Conservation (phyloP, 1,284 basidiomycete species). For the Tilletia setariae region DNA sequence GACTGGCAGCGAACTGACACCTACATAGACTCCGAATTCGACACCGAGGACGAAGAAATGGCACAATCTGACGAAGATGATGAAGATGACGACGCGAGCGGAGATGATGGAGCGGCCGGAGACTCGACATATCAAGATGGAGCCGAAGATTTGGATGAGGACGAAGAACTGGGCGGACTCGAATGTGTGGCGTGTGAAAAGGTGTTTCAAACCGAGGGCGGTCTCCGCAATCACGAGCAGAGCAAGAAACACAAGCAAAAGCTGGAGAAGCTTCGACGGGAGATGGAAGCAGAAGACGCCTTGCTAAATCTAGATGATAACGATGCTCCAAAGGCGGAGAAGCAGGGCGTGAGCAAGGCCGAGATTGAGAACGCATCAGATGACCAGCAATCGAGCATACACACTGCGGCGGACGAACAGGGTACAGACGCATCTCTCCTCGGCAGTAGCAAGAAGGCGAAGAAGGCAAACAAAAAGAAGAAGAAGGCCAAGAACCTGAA, state of each 20-base stretch:
- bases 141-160: constrained; percentile 17
- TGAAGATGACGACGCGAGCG: constrained; percentile 15
- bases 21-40: constrained; percentile 21
- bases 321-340: neutral
- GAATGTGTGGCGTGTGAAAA: constrained; percentile 96
- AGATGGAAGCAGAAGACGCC: constrained; percentile 75
- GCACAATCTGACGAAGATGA: constrained; percentile 17
- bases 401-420: neutral
- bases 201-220: constrained; percentile 83
- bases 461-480: constrained; percentile 45
- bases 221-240: constrained; percentile 93
- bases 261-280: constrained; percentile 60
- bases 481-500: constrained; percentile 42
- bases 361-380: neutral
- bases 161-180: constrained; percentile 58
- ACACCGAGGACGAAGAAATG: constrained; percentile 36
- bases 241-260: constrained; percentile 86
- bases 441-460: constrained; percentile 19
- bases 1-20: constrained; percentile 40
- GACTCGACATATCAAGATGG: constrained; percentile 1
- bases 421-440: neutral
- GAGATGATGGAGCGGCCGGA: neutral
- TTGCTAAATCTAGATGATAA: constrained; percentile 59
- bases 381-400: neutral
- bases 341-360: neutral